These are phyloP conservation scores for Primulina eburnea DNA, from an alignment of 257 asterid genomes.

Conservation along the genomic window DNA sequence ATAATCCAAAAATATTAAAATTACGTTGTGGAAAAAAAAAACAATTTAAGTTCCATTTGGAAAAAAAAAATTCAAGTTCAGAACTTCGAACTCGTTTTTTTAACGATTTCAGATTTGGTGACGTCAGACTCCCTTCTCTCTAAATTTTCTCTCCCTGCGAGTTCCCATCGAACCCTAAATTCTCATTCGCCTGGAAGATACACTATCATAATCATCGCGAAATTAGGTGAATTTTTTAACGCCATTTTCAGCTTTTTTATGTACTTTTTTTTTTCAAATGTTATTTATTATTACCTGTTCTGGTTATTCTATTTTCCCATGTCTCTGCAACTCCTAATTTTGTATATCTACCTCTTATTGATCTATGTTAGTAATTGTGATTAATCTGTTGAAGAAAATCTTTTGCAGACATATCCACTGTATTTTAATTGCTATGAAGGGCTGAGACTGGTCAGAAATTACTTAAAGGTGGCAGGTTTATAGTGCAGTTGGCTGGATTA, in stretches of 20 bases:
- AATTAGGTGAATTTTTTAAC: neutral
- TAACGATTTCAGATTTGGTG: neutral
- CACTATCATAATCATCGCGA: neutral
- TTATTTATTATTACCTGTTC: neutral
- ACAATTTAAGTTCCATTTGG: no score
- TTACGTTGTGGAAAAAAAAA: no score
- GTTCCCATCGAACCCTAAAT: constrained; percentile 31
- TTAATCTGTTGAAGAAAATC: neutral
- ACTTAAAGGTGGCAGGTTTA: constrained; percentile 18
- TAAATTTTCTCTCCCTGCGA: constrained; percentile 21
- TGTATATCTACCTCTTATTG: neutral
- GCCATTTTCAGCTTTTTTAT: neutral
- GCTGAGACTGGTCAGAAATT: constrained; percentile 8
- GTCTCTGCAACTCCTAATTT: neutral
- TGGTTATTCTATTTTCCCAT: neutral
- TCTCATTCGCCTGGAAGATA: neutral
- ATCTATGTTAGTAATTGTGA: neutral
- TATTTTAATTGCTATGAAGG: constrained; percentile 12
- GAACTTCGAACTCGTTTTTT: no score
- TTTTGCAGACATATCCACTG: constrained; percentile 19
- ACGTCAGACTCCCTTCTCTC: constrained; percentile 1
- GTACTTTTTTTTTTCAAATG: neutral
- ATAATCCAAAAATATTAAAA: no score
- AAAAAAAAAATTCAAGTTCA: no score
- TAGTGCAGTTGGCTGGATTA: constrained; percentile 15